Conservation (phyloP, 345 rosid genomes). For the Alliaria petiolata region DNA sequence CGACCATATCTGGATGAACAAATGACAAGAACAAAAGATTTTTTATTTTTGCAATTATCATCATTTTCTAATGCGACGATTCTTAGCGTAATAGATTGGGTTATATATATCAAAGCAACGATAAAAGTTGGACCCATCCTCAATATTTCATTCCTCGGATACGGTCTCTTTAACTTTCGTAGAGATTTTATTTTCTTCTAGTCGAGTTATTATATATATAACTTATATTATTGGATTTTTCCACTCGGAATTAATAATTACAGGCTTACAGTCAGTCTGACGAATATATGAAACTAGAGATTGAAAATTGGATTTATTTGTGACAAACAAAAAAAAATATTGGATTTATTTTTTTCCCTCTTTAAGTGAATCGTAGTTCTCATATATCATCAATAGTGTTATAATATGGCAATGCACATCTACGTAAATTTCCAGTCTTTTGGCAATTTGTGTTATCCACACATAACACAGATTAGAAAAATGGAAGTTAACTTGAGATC, state of each 20-base stretch:
- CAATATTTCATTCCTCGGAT: neutral
- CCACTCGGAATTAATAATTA: neutral
- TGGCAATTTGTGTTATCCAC: no score
- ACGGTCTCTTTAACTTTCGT: slow-evolving; percentile 12
- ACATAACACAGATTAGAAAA: neutral
- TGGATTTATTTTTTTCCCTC: neutral
- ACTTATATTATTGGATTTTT: neutral
- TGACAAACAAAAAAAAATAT: no score
- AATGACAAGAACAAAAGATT: neutral
- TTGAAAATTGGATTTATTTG: neutral
- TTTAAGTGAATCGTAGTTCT: neutral
- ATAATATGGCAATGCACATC: no score
- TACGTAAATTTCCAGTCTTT: no score
- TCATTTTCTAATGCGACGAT: slow-evolving; percentile 12
- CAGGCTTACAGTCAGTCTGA: neutral
- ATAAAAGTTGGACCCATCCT: neutral
- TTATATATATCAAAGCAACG: slow-evolving; percentile 3
- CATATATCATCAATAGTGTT: neutral
- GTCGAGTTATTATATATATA: neutral
- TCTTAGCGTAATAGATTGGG: slow-evolving; percentile 9
- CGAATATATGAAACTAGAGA: neutral
- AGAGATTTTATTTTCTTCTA: neutral
- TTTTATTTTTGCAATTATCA: neutral
- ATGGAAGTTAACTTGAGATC: neutral
- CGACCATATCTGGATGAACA: slow-evolving; percentile 12